Evolutionary conservation across 176 grass and related monocot species (phyloP).

Genomic region (Sorghum bicolor): Sorghum_bicolor_NCBIv3 NC_012872.2:7769001-7769500

Average conservation of each 20-base stretch:
- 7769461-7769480: not conserved
- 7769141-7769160: conserved; percentile 87
- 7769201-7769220: conserved; percentile 96
- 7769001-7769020: conserved; percentile 85
- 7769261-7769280: conserved; percentile 93
- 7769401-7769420: conserved; percentile 13
- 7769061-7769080: conserved; percentile 86
- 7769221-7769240: conserved; percentile 85
- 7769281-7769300: conserved; percentile 78
- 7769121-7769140: conserved; percentile 94
- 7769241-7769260: conserved; percentile 85
- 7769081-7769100: conserved; percentile 82
- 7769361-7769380: conserved; percentile 21
- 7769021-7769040: conserved; percentile 87
- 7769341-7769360: conserved; percentile 54
- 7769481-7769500: conserved; percentile 7
- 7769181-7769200: conserved; percentile 88
- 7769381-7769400: conserved; percentile 23
- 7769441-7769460: conserved; percentile 16
- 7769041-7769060: conserved; percentile 97
- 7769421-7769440: conserved; percentile 6
- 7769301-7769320: conserved; percentile 93
- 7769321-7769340: conserved; percentile 83
- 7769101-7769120: conserved; percentile 95
- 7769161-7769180: conserved; percentile 80